Conservation (phyloP, 768 basidiomycete genomes). For the Kwoniella dendrophila region DNA sequence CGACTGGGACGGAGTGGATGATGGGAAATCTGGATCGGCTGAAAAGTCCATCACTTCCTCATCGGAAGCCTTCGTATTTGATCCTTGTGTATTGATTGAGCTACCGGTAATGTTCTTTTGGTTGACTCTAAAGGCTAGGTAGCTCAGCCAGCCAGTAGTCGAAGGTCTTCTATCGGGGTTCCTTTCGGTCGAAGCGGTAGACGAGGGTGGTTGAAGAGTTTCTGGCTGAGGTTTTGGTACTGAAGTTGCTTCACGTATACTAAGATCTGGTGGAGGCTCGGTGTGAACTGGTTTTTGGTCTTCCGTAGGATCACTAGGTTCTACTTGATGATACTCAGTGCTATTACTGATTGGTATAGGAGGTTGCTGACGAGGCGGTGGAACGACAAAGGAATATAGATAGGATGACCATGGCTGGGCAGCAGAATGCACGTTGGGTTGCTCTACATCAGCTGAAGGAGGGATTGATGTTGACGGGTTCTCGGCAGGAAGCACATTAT, state of each 20-base stretch:
- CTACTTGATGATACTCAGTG: constrained; percentile 1
- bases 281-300: constrained; percentile 26
- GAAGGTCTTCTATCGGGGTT: constrained; percentile 14
- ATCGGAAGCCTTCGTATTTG: background rate
- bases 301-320: constrained; percentile 17
- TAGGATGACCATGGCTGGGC: constrained; percentile 20
- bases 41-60: constrained; percentile 51
- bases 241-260: background rate
- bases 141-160: constrained; percentile 44
- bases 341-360: background rate
- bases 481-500: background rate
- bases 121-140: constrained; percentile 41
- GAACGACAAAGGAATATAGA: constrained; percentile 41
- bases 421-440: background rate
- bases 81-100: constrained; percentile 14
- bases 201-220: background rate
- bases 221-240: background rate
- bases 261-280: background rate
- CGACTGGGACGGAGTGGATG: background rate
- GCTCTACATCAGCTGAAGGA: no score
- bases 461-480: background rate
- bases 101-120: constrained; percentile 34
- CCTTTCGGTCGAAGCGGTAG: background rate
- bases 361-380: constrained; percentile 6
- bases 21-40: constrained; percentile 49